These are phyloP conservation scores for Solanum bulbocastanum DNA, from an alignment of 257 asterid species.

Conservation along the genomic window DNA sequence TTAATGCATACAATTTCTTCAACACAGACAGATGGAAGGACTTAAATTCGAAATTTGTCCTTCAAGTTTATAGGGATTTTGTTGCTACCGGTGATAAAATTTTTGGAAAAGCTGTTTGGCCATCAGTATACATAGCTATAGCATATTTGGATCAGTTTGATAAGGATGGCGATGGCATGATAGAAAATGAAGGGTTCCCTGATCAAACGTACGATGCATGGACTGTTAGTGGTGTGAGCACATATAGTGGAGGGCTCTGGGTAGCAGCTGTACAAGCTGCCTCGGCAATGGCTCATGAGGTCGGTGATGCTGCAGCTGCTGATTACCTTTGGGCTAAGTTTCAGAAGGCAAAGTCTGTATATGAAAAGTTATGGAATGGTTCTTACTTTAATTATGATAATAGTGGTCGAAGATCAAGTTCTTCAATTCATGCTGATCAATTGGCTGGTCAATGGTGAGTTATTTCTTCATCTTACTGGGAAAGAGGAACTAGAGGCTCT, in stretches of 20 bases:
- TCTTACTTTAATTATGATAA: conserved; percentile 76
- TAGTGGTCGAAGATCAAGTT: conserved; percentile 56
- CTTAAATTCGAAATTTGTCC: conserved; percentile 88
- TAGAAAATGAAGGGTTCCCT: conserved; percentile 91
- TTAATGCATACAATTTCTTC: conserved; percentile 64
- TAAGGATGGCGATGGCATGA: conserved; percentile 96
- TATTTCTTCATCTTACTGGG: background rate
- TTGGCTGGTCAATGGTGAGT: conserved; percentile 90
- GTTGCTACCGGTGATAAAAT: conserved; percentile 58
- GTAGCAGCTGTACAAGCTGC: conserved; percentile 95
- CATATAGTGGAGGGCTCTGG: conserved; percentile 95
- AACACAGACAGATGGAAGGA: conserved; percentile 95
- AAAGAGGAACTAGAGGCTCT: background rate
- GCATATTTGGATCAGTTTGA: conserved; percentile 98
- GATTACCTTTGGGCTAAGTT: conserved; percentile 72
- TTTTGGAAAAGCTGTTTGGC: conserved; percentile 85
- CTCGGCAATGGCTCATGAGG: conserved; percentile 69
- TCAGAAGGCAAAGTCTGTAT: conserved; percentile 69
- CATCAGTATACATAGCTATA: conserved; percentile 80
- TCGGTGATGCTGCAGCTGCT: conserved; percentile 71
- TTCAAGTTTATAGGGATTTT: conserved; percentile 84
- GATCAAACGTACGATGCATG: conserved; percentile 97
- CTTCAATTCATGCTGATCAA: conserved; percentile 96
- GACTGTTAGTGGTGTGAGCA: conserved; percentile 89
- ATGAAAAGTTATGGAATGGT: conserved; percentile 81